Conservation (phyloP, 176 grass and related monocot genomes). For the Paspalum notatum region DNA sequence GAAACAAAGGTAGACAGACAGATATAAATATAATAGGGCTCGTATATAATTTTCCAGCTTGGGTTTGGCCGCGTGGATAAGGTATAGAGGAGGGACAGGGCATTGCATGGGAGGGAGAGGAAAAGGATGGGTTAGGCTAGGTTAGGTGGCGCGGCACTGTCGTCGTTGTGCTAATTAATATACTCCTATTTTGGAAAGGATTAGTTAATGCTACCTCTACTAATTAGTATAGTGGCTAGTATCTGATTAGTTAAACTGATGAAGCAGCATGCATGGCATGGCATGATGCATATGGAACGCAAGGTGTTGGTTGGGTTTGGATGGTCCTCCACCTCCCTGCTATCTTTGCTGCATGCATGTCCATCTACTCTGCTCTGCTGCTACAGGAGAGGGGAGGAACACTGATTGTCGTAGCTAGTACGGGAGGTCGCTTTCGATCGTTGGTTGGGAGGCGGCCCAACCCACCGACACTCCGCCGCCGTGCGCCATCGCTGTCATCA, state of each 20-base stretch:
- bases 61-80: constrained; percentile 49
- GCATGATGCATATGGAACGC: not conserved
- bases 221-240: too few species aligned
- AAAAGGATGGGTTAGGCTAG: not conserved
- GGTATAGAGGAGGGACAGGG: not conserved
- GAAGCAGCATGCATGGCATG: not conserved
- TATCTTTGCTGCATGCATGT: not conserved
- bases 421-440: constrained; percentile 30
- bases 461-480: constrained; percentile 1
- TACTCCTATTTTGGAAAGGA: not conserved
- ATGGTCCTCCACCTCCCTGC: constrained; percentile 26
- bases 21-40: not conserved
- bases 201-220: too few species aligned
- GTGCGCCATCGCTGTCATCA: too few species aligned
- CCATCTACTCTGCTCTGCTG: too few species aligned
- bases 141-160: constrained; percentile 49
- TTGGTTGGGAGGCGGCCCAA: not conserved
- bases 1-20: not conserved
- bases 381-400: not conserved
- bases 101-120: not conserved
- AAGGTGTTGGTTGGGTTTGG: constrained; percentile 35
- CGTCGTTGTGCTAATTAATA: too few species aligned
- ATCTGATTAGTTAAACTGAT: too few species aligned
- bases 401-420: too few species aligned
- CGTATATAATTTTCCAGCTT: not conserved